phyloP scores from a whole-genome alignment of 2,329 filamentous ascomycete genomes.

The Triangularia verruculosa region DNA sequence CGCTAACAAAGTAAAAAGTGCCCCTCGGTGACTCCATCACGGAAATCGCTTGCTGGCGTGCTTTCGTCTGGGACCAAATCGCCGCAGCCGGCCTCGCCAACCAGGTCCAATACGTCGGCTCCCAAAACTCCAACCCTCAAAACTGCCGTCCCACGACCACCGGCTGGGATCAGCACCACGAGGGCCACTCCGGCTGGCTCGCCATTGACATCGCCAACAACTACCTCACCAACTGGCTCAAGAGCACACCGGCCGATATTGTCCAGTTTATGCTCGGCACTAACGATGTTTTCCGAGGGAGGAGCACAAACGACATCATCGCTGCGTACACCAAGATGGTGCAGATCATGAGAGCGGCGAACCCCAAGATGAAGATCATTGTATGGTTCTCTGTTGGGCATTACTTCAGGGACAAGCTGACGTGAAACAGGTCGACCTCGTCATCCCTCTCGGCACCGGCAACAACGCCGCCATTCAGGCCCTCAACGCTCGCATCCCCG shows the following conservation, averaged over 20 bases:
- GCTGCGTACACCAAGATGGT: constrained; percentile 41
- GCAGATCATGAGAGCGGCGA: constrained; percentile 37
- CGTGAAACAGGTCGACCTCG: constrained; percentile 34
- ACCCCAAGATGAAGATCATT: constrained; percentile 42
- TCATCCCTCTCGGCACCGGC: constrained; percentile 38
- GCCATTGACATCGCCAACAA: constrained; percentile 44
- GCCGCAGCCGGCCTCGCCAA: constrained; percentile 37
- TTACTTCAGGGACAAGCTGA: not conserved
- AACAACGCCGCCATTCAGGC: constrained; percentile 29
- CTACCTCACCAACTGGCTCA: constrained; percentile 43
- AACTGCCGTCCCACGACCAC: constrained; percentile 33
- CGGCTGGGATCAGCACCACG: constrained; percentile 42
- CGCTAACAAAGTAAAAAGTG: constrained; percentile 33
- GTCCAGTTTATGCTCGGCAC: constrained; percentile 46
- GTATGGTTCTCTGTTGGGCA: constrained; percentile 30
- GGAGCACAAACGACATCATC: constrained; percentile 37
- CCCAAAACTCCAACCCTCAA: constrained; percentile 31
- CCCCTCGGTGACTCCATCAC: constrained; percentile 40
- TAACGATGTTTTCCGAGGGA: constrained; percentile 43
- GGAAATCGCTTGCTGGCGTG: constrained; percentile 34
- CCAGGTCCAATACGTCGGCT: constrained; percentile 39
- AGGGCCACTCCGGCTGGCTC: constrained; percentile 43
- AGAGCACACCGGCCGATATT: constrained; percentile 42
- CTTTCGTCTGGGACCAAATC: constrained; percentile 41
- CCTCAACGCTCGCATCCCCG: constrained; percentile 38